Percentiles rank a stretch among this genome's conserved stretches.
phyloP scores from a whole-genome alignment of 2,329 filamentous ascomycete species.

The Neoarthrinium moseri region DNA sequence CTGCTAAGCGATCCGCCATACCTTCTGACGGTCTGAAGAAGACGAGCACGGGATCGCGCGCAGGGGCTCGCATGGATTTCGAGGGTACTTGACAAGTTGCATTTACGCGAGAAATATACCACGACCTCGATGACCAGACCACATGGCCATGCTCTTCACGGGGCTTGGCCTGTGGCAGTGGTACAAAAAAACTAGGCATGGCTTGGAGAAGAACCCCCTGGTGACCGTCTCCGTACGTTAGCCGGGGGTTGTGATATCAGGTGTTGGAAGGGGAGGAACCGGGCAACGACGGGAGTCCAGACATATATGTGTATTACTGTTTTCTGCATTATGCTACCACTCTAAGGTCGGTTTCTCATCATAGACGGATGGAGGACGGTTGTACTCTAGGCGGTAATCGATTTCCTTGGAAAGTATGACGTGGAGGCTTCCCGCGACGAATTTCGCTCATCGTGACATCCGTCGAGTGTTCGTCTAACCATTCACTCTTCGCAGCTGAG shows the following conservation, averaged over 20 bases:
- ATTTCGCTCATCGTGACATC: too few species aligned
- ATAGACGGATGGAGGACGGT: constrained; percentile 27
- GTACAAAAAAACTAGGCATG: constrained; percentile 3
- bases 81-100: constrained; percentile 4
- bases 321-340: constrained; percentile 26
- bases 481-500: too few species aligned
- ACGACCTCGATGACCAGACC: constrained; percentile 3
- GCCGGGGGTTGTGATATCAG: constrained; percentile 15
- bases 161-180: constrained; percentile 4
- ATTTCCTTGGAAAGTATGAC: constrained; percentile 21
- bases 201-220: not conserved
- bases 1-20: constrained; percentile 48
- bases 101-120: constrained; percentile 3
- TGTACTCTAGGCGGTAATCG: constrained; percentile 33
- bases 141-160: not conserved
- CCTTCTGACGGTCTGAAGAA: not conserved
- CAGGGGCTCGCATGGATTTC: not conserved
- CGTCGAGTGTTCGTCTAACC: too few species aligned
- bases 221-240: not conserved
- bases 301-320: constrained; percentile 30
- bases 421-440: too few species aligned
- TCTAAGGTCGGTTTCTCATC: constrained; percentile 25
- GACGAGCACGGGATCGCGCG: too few species aligned
- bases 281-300: constrained; percentile 24
- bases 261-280: constrained; percentile 14